phyloP scores from a whole-genome alignment of 441 rosid genomes.

The Gossypium armourianum region DNA sequence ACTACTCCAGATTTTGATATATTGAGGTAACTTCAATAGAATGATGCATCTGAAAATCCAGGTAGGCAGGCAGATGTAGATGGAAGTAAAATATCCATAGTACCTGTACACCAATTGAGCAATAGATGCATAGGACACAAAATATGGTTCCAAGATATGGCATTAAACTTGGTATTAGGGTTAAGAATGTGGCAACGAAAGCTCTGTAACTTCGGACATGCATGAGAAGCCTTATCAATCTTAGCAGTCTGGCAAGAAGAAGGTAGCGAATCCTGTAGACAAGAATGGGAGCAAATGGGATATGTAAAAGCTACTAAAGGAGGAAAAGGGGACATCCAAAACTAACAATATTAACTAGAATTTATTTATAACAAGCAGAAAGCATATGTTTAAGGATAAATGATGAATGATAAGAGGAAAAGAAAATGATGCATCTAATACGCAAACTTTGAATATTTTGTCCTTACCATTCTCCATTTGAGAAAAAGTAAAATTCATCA shows the following conservation, averaged over 20 bases:
- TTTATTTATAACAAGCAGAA: not conserved
- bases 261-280: constrained; percentile 87
- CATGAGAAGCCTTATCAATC: constrained; percentile 80
- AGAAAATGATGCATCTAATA: not conserved
- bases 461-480: constrained; percentile 89
- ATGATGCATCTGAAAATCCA: not conserved
- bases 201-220: constrained; percentile 69
- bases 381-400: not conserved
- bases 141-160: constrained; percentile 85
- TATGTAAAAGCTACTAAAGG: not conserved
- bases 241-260: constrained; percentile 80
- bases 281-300: constrained; percentile 13
- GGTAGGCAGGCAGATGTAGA: not conserved
- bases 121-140: constrained; percentile 76
- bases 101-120: constrained; percentile 95
- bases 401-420: not conserved
- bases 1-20: not conserved
- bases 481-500: constrained; percentile 47
- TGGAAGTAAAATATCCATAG: not conserved
- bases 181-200: constrained; percentile 78
- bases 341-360: not conserved
- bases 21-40: not conserved
- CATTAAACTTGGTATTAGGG: constrained; percentile 87
- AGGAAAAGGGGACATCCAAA: not conserved
- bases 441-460: not conserved